phyloP scores from a whole-genome alignment of 306 rosid species.

The Prosopis cineraria region DNA sequence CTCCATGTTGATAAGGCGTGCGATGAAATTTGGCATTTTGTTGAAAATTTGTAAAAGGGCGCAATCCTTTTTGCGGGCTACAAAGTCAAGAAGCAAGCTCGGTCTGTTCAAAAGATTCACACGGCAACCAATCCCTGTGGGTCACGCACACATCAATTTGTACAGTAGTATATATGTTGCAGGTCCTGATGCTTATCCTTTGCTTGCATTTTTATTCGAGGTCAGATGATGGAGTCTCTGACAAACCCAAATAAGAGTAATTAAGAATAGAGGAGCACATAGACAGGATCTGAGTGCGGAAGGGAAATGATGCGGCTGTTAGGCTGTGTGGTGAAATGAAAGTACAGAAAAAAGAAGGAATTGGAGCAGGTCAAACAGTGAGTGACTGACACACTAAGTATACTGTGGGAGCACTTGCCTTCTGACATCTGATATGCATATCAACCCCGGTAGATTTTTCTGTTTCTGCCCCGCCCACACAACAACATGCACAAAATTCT shows the following conservation, averaged over 20 bases:
- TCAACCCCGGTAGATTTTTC: neutral
- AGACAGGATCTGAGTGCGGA: neutral
- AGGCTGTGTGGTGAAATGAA: neutral
- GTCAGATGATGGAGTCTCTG: neutral
- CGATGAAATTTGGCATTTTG: neutral
- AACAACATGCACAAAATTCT: neutral
- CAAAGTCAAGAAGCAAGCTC: neutral
- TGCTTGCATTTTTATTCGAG: neutral
- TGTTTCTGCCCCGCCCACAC: neutral
- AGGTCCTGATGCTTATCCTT: neutral
- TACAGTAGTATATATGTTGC: neutral
- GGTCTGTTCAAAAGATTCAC: neutral
- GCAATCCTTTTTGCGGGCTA: neutral
- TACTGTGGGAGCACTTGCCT: neutral
- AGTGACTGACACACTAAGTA: neutral
- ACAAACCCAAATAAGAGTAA: neutral
- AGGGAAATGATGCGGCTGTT: neutral
- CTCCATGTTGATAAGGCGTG: neutral
- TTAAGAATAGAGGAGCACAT: neutral
- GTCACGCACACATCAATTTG: neutral
- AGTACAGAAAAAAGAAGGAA: conserved; percentile 18
- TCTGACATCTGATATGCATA: neutral
- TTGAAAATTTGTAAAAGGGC: neutral
- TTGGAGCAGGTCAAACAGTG: conserved; percentile 6
- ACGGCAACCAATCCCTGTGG: conserved; percentile 11